A percentile compares a stretch with the other conserved stretches of the same genome.
phyloP scores from a whole-genome alignment of 179 eudicot genomes.

The Camellia oleifera region DNA sequence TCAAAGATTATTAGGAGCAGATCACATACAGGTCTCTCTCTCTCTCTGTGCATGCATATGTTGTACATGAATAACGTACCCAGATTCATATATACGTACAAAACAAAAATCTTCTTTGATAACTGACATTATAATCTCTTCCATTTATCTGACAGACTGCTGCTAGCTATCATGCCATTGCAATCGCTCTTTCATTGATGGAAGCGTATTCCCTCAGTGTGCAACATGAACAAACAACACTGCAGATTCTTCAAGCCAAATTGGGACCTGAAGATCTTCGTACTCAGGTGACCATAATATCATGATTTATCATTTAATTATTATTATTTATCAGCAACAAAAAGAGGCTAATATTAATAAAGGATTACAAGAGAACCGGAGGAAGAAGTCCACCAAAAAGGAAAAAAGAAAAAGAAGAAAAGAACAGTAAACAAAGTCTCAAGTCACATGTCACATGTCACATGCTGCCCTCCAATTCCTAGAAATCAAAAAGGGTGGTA shows the following conservation, averaged over 20 bases:
- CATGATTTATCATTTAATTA: neutral
- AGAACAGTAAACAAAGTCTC: too few relatives aligned
- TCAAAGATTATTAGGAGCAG: slow-evolving; percentile 81
- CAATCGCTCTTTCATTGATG: slow-evolving; percentile 97
- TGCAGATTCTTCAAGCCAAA: slow-evolving; percentile 91
- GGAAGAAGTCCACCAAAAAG: too few relatives aligned
- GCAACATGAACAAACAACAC: slow-evolving; percentile 97
- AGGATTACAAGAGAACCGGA: too few relatives aligned
- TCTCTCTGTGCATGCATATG: slow-evolving; percentile 8
- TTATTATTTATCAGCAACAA: too few relatives aligned
- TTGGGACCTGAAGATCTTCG: slow-evolving; percentile 95
- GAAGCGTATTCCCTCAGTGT: slow-evolving; percentile 97
- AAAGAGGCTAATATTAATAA: too few relatives aligned
- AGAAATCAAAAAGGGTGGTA: too few relatives aligned
- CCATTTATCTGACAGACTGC: slow-evolving; percentile 67
- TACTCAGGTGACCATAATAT: slow-evolving; percentile 63
- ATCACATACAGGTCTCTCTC: slow-evolving; percentile 88
- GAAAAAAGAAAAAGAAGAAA: too few relatives aligned
- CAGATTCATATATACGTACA: neutral
- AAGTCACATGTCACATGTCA: too few relatives aligned
- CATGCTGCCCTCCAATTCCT: too few relatives aligned
- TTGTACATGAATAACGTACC: slow-evolving; percentile 1
- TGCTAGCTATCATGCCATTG: slow-evolving; percentile 99
- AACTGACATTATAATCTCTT: neutral
- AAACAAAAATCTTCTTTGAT: neutral